Percentiles rank a stretch among this genome's conserved stretches.
Conservation (phyloP, 2,329 filamentous ascomycete genomes). For the Amphichorda felina region DNA sequence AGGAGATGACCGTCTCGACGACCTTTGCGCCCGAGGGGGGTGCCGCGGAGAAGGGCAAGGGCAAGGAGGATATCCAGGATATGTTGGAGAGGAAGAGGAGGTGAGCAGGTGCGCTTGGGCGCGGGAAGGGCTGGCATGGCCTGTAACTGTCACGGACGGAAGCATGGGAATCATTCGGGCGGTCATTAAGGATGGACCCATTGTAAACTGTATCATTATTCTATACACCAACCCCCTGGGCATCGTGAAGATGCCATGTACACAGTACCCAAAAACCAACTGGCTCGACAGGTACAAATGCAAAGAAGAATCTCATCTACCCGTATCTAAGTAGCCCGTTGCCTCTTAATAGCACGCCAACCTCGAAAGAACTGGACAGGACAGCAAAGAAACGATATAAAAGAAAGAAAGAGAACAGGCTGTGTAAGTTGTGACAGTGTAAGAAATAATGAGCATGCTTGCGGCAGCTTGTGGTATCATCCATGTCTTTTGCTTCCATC, state of each 20-base stretch:
- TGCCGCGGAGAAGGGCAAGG: constrained; percentile 15
- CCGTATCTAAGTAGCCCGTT: constrained; percentile 4
- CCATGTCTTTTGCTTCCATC: constrained; percentile 1
- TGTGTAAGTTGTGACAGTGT: not conserved
- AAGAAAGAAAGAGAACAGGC: constrained; percentile 2
- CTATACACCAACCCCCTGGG: no score
- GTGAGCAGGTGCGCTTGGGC: constrained; percentile 7
- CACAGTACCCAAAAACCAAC: no score
- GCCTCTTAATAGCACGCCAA: not conserved
- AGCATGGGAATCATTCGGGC: no score
- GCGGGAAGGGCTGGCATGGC: not conserved
- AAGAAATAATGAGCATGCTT: constrained; percentile 2
- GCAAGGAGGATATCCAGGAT: constrained; percentile 24
- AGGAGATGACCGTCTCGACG: constrained; percentile 36
- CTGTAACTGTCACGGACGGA: no score
- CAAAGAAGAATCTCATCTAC: constrained; percentile 3
- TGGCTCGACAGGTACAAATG: not conserved
- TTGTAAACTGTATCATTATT: no score
- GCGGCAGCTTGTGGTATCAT: constrained; percentile 3
- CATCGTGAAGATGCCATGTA: no score
- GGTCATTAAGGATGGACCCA: no score
- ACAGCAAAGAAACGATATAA: constrained; percentile 4
- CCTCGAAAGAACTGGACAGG: not conserved
- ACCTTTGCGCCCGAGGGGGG: constrained; percentile 22
- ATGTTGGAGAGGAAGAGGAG: constrained; percentile 23